Evolutionary conservation across 768 basidiomycete genomes (phyloP), one percentile per base, ranked within the genome.

Genomic region (Lactifluus piperatus): DNA sequence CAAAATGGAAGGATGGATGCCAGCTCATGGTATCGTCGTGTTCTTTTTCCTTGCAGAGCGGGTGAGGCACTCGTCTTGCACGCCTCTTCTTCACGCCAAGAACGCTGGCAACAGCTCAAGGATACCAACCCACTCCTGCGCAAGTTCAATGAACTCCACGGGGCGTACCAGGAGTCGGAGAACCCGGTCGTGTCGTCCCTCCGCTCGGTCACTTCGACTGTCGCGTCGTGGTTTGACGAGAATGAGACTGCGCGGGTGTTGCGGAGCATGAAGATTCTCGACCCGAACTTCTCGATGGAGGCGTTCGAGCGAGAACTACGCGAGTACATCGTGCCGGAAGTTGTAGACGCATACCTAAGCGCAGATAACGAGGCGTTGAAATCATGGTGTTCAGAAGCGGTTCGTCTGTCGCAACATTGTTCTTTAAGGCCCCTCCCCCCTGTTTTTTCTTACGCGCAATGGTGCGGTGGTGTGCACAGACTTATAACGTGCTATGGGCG

Each of bases 401-500:
- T 95, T 68, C 70, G 94, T 73, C 10, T 16, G 26, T 30, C 60
- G 47, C 29, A 0, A 20, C 30, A 14, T 27, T 39, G 10, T 11
- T 24, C 22, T 11, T 11, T 34, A 5, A n/a, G n/a, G n/a, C n/a
- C 32, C 8, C 32, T 34, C 32, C 34, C 34, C 34, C 41, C 14
- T 6, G n/a, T 27, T 34, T 7, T 36, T 51, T 22, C 49, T 34
- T 13, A 34, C 22, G 34, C 6, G 34, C 8, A 39, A 39, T 20
- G n/a, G 27, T 4, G 27, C 16, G 4, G 18, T 16, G 29, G 24
- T 3, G 14, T 60, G n/a, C n/a, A n/a, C n/a, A 95, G 93, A 94
- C 94, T 6, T 97, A 94, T 70, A 97, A 95, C 65, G 92, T 98
- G n/a, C 79, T 97, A 4, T 95, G 94, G 89, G 95, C 95, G 7